Evolutionary conservation across 2,329 filamentous ascomycete genomes (phyloP).

Genomic region (Blumeria graminis): DNA sequence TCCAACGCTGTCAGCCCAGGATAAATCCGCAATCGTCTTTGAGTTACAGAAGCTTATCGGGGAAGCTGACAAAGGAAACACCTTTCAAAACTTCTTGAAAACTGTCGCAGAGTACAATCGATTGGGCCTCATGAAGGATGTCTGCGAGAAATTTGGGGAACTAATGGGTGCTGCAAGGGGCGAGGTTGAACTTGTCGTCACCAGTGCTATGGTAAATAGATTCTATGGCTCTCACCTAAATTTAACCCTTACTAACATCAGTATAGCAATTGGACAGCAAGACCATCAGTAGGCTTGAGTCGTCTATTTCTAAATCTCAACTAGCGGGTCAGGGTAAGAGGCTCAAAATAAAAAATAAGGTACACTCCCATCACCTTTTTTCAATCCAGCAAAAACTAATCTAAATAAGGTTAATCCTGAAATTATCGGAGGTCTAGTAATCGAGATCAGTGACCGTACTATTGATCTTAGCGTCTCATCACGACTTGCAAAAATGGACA

Average conservation of each 20-base stretch:
- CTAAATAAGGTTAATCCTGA: slow-evolving; percentile 60
- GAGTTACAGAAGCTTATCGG: slow-evolving; percentile 74
- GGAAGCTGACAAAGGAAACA: slow-evolving; percentile 42
- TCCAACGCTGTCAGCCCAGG: slow-evolving; percentile 50
- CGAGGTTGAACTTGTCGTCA: slow-evolving; percentile 83
- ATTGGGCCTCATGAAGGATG: slow-evolving; percentile 54
- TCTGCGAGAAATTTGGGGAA: slow-evolving; percentile 66
- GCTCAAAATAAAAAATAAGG: slow-evolving; percentile 87
- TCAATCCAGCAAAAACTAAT: not conserved
- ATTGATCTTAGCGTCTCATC: slow-evolving; percentile 90
- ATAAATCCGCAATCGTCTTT: slow-evolving; percentile 68
- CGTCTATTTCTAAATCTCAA: slow-evolving; percentile 67
- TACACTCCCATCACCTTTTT: slow-evolving; percentile 17
- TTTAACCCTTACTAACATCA: slow-evolving; percentile 2
- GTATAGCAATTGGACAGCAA: slow-evolving; percentile 59
- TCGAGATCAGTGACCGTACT: slow-evolving; percentile 92
- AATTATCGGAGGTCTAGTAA: slow-evolving; percentile 76
- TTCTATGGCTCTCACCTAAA: not conserved
- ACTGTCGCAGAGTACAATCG: slow-evolving; percentile 95
- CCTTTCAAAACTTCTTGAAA: slow-evolving; percentile 79
- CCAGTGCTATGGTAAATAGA: slow-evolving; percentile 56
- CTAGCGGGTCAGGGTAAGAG: slow-evolving; percentile 86
- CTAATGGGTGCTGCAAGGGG: slow-evolving; percentile 76
- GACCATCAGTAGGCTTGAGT: slow-evolving; percentile 67
- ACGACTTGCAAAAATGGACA: slow-evolving; percentile 97